Conservation (phyloP, 352 stramenopile genomes). For the Pythium angustatum region DNA sequence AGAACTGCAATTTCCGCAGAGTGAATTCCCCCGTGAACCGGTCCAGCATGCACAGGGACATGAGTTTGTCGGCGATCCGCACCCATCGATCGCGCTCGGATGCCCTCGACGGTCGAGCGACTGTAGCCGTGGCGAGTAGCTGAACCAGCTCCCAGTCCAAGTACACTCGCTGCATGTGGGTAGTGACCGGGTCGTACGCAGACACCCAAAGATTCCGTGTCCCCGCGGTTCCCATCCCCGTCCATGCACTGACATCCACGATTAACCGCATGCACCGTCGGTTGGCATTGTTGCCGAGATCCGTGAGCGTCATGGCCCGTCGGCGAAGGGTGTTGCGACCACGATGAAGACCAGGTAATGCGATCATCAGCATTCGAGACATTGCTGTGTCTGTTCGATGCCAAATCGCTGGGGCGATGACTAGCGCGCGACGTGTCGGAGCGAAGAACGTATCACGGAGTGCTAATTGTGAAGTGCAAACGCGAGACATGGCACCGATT, state of each 20-base stretch:
- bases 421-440: conserved; percentile 52
- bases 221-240: conserved; percentile 1
- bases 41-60: conserved; percentile 66
- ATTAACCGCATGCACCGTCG: conserved; percentile 37
- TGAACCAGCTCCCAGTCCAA: conserved; percentile 70
- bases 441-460: conserved; percentile 44
- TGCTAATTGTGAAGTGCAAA: conserved; percentile 44
- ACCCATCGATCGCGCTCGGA: conserved; percentile 21
- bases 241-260: conserved; percentile 49
- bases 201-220: conserved; percentile 41
- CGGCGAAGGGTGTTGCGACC: conserved; percentile 45
- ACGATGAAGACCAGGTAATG: conserved; percentile 48
- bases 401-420: conserved; percentile 44
- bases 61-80: conserved; percentile 44
- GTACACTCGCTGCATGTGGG: conserved; percentile 50
- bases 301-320: conserved; percentile 35
- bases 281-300: conserved; percentile 5
- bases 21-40: conserved; percentile 72
- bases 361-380: conserved; percentile 29
- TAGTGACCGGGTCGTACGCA: conserved; percentile 54
- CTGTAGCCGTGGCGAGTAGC: conserved; percentile 36
- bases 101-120: conserved; percentile 12
- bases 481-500: conserved; percentile 35
- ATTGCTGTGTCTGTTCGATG: conserved; percentile 21
- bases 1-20: conserved; percentile 68